Evolutionary conservation across 169 alveolate genomes (phyloP).

Genomic region (Babesia microti): DNA sequence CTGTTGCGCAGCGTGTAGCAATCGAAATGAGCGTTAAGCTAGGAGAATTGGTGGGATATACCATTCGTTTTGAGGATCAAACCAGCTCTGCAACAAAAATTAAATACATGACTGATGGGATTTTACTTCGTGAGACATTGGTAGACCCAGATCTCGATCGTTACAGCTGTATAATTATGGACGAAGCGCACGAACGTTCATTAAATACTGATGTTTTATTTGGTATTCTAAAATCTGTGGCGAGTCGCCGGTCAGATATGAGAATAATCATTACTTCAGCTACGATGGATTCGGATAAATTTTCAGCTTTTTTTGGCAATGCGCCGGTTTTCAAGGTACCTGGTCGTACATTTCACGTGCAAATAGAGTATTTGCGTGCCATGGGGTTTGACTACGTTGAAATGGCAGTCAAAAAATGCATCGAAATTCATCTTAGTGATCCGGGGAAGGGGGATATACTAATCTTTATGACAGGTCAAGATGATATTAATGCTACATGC

Average conservation of each 20-base stretch:
- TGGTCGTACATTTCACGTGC: constrained; percentile 97
- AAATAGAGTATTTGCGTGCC: constrained; percentile 81
- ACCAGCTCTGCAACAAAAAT: constrained; percentile 86
- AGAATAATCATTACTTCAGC: constrained; percentile 98
- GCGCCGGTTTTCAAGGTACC: constrained; percentile 97
- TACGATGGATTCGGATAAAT: constrained; percentile 97
- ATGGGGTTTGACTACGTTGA: constrained; percentile 96
- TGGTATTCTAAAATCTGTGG: constrained; percentile 93
- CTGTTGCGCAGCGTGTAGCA: constrained; percentile 99
- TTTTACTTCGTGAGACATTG: constrained; percentile 93
- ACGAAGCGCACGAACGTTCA: constrained; percentile 99
- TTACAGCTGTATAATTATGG: constrained; percentile 97
- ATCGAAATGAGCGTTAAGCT: constrained; percentile 91
- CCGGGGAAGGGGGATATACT: constrained; percentile 86
- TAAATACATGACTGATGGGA: constrained; percentile 99
- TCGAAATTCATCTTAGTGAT: constrained; percentile 86
- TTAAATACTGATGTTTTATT: constrained; percentile 98
- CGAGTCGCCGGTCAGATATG: constrained; percentile 89
- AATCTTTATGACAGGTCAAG: constrained; percentile 99
- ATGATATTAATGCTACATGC: constrained; percentile 98
- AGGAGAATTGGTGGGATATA: constrained; percentile 95
- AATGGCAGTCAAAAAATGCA: constrained; percentile 95
- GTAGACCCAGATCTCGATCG: constrained; percentile 94
- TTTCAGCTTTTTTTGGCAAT: constrained; percentile 93
- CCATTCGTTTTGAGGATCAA: constrained; percentile 97